phyloP scores from a whole-genome alignment of 176 grass and related monocot genomes.

The Oryza nivara region DNA sequence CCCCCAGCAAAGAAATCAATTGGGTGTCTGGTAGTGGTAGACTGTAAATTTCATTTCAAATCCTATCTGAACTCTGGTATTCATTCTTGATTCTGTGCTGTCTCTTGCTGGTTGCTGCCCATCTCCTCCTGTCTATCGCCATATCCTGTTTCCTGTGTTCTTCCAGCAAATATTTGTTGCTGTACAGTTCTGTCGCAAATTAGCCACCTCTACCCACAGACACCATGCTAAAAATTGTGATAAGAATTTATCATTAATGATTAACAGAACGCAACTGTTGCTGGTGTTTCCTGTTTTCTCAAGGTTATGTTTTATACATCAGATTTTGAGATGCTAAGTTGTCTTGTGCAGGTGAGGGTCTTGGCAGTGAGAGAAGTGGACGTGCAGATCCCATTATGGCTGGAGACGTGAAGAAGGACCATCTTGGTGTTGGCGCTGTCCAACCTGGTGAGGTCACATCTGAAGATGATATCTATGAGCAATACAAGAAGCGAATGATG shows the following conservation, averaged over 20 bases:
- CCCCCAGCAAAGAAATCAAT: background rate
- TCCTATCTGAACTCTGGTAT: background rate
- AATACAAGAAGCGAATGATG: constrained; percentile 99
- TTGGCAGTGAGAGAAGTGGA: constrained; percentile 87
- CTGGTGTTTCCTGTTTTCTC: background rate
- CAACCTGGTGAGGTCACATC: constrained; percentile 72
- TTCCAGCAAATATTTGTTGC: background rate
- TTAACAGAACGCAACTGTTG: background rate
- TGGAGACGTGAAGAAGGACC: constrained; percentile 85
- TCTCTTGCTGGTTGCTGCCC: constrained; percentile 3
- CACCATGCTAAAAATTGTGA: background rate
- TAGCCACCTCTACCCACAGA: background rate
- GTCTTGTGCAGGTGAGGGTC: constrained; percentile 80
- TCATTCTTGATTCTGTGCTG: background rate
- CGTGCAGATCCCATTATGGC: constrained; percentile 86
- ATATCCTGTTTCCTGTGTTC: constrained; percentile 21
- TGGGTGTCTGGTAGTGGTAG: background rate
- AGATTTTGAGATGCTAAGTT: too few species aligned
- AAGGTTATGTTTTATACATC: background rate
- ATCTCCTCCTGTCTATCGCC: background rate
- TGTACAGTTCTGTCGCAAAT: background rate
- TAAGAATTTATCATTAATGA: background rate
- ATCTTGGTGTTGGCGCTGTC: constrained; percentile 90
- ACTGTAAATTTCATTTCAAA: background rate
- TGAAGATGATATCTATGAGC: constrained; percentile 98